Evolutionary conservation across 1,284 basidiomycete genomes (phyloP).

Genomic region (Melampsora americana): DNA sequence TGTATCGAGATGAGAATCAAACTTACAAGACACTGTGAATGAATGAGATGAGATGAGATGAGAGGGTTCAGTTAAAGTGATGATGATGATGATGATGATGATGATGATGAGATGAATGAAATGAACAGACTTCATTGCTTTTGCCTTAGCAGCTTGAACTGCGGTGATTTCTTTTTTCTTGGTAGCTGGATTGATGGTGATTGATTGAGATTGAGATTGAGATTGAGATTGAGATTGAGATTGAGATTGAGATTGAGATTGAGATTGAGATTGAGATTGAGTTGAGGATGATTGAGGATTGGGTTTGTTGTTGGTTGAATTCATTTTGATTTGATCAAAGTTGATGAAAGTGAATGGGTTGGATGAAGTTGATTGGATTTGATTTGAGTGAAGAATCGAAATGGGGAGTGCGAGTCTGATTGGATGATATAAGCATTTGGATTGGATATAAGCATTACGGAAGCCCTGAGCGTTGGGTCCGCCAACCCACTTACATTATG

Average conservation of each 20-base stretch:
- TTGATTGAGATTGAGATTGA: neutral
- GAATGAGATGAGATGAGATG: neutral
- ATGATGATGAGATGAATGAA: neutral
- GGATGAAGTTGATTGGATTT: too few relatives aligned
- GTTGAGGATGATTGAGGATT: neutral
- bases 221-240: slow-evolving; percentile 27
- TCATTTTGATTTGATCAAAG: too few relatives aligned
- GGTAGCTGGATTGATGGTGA: slow-evolving; percentile 39
- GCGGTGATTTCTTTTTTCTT: slow-evolving; percentile 39
- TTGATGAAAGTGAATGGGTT: too few relatives aligned
- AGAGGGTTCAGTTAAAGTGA: neutral
- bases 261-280: neutral
- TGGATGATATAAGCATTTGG: too few relatives aligned
- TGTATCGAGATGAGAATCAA: neutral
- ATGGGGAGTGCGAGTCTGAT: too few relatives aligned
- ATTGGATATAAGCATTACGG: too few relatives aligned
- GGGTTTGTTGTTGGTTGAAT: neutral
- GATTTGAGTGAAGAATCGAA: too few relatives aligned
- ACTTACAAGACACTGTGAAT: slow-evolving; percentile 36
- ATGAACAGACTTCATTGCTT: slow-evolving; percentile 39
- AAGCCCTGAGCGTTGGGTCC: too few relatives aligned
- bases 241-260: slow-evolving; percentile 12
- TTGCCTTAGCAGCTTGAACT: slow-evolving; percentile 40
- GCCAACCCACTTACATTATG: too few relatives aligned
- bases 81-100: too few relatives aligned